These are phyloP conservation scores for Geotrichum histeridarum DNA, from an alignment of 1,139 yeast genomes.

Conservation along the genomic window DNA sequence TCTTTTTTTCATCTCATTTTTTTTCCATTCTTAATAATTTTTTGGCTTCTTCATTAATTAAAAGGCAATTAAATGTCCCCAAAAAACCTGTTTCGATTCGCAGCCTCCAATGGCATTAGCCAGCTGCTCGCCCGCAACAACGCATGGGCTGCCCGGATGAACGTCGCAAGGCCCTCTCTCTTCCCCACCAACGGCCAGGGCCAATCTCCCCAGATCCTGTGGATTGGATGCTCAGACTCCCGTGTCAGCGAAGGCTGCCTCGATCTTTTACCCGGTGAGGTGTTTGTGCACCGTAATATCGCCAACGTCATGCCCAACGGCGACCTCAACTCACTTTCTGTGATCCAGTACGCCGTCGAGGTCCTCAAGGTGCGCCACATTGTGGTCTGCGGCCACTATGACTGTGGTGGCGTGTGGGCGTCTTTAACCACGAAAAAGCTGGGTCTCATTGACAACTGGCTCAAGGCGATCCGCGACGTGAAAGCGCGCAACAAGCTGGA, in stretches of 20 bases:
- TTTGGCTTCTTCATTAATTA: background rate
- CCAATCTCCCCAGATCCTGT: conserved; percentile 86
- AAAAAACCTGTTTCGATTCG: conserved; percentile 30
- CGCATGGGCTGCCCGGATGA: conserved; percentile 59
- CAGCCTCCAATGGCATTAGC: conserved; percentile 39
- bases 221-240: conserved; percentile 96
- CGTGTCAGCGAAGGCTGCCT: conserved; percentile 79
- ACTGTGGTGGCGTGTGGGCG: conserved; percentile 95
- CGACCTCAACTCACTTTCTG: conserved; percentile 75
- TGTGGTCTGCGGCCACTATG: conserved; percentile 94
- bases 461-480: conserved; percentile 66
- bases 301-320: conserved; percentile 73
- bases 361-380: conserved; percentile 78
- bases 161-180: conserved; percentile 56
- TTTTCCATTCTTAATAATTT: background rate
- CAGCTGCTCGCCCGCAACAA: conserved; percentile 67
- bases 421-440: conserved; percentile 64
- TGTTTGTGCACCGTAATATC: conserved; percentile 88
- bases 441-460: conserved; percentile 73
- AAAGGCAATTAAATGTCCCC: conserved; percentile 4
- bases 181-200: conserved; percentile 73
- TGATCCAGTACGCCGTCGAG: conserved; percentile 85
- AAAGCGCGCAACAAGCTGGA: conserved; percentile 50
- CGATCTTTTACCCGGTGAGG: conserved; percentile 81
- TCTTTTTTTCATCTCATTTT: background rate